Conservation (phyloP, 805 yeast species). For the Ogataea philodendri region DNA sequence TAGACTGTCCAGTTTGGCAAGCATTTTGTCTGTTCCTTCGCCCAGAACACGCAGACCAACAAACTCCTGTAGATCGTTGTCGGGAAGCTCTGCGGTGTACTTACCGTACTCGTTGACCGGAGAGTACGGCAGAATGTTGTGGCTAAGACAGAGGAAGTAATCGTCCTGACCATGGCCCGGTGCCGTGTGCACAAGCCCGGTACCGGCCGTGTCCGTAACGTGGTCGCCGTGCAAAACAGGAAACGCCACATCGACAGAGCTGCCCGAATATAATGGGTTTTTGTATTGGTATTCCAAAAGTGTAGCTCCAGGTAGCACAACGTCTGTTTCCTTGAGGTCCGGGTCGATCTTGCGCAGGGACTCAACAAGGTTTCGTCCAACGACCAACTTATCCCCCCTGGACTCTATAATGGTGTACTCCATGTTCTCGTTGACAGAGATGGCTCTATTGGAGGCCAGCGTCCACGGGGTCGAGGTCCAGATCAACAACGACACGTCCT, state of each 20-base stretch:
- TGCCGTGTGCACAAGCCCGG: slow-evolving; percentile 95
- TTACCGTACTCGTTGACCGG: slow-evolving; percentile 78
- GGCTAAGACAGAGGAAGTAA: slow-evolving; percentile 61
- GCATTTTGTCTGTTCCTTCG: slow-evolving; percentile 49
- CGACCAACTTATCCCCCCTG: slow-evolving; percentile 47
- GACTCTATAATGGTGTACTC: slow-evolving; percentile 51
- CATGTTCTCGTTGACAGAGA: slow-evolving; percentile 62
- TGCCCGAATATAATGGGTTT: slow-evolving; percentile 48
- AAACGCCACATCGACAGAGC: slow-evolving; percentile 25
- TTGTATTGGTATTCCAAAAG: slow-evolving; percentile 46
- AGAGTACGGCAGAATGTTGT: slow-evolving; percentile 60
- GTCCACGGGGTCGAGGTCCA: slow-evolving; percentile 99
- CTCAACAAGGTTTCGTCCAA: slow-evolving; percentile 51
- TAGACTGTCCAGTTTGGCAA: slow-evolving; percentile 41
- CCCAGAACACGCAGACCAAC: slow-evolving; percentile 61
- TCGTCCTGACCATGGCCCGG: slow-evolving; percentile 99
- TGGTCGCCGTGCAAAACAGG: slow-evolving; percentile 80
- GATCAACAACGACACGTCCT: no score
- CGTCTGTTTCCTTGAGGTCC: slow-evolving; percentile 23
- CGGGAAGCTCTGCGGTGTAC: slow-evolving; percentile 53
- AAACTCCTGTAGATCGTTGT: slow-evolving; percentile 39
- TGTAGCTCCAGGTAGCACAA: slow-evolving; percentile 40
- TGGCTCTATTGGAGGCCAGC: slow-evolving; percentile 79
- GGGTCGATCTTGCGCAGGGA: slow-evolving; percentile 36
- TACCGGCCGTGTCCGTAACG: slow-evolving; percentile 79